phyloP scores from a whole-genome alignment of 148 eudicot species.

The Amaranthus cruentus region DNA sequence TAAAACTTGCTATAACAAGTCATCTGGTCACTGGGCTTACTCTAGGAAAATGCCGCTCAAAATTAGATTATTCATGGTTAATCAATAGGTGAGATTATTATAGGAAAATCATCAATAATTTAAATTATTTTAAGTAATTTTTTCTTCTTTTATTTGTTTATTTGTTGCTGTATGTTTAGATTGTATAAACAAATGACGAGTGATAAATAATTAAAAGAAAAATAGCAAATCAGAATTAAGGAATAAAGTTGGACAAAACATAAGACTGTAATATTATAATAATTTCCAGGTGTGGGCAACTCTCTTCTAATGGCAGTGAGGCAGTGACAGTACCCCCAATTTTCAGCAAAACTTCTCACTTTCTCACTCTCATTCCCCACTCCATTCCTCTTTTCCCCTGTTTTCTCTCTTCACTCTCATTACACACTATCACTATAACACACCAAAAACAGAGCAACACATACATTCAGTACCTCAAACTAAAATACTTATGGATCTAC shows the following conservation, averaged over 20 bases:
- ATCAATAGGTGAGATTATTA: too few relatives aligned
- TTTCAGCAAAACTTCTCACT: neutral
- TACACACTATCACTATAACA: neutral
- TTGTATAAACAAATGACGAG: too few relatives aligned
- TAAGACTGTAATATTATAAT: slow-evolving; percentile 6
- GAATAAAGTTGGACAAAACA: slow-evolving; percentile 27
- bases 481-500: slow-evolving; percentile 22
- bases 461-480: neutral
- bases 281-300: neutral
- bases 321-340: slow-evolving; percentile 2
- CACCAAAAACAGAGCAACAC: neutral
- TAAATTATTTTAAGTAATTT: neutral
- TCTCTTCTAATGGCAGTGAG: slow-evolving; percentile 8
- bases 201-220: neutral
- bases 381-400: neutral
- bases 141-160: too few relatives aligned
- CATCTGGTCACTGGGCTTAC: too few relatives aligned
- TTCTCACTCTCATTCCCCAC: neutral
- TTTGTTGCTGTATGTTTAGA: too few relatives aligned
- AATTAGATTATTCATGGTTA: too few relatives aligned
- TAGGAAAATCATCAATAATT: too few relatives aligned
- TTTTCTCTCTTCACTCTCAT: neutral
- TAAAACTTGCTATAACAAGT: too few relatives aligned
- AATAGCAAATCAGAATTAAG: slow-evolving; percentile 11
- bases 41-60: too few relatives aligned